These are phyloP conservation scores for Pleurotus eryngii DNA, from an alignment of 768 basidiomycete species.

Conservation along the genomic window DNA sequence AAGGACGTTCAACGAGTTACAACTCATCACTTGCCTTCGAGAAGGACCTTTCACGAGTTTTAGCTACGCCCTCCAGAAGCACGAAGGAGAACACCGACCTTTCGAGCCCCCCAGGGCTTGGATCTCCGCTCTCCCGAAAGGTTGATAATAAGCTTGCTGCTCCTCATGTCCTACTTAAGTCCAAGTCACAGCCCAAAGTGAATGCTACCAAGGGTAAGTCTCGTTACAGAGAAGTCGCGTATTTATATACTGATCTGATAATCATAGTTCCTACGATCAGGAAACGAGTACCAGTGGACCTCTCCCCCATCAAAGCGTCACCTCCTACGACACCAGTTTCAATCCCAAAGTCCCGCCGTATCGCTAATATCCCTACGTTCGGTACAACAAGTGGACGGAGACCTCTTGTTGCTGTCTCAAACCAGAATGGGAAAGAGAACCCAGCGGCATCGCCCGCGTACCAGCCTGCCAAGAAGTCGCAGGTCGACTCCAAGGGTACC, in stretches of 20 bases:
- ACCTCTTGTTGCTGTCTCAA: neutral
- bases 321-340: constrained; percentile 38
- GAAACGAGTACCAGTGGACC: constrained; percentile 36
- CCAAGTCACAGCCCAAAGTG: constrained; percentile 45
- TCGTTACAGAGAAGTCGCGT: neutral
- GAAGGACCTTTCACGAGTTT: constrained; percentile 41
- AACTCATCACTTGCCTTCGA: constrained; percentile 47
- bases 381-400: neutral
- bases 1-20: constrained; percentile 45
- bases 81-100: constrained; percentile 25
- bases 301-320: constrained; percentile 54
- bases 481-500: constrained; percentile 11
- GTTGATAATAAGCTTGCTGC: constrained; percentile 10
- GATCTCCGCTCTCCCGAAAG: constrained; percentile 9
- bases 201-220: constrained; percentile 33
- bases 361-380: neutral
- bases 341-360: constrained; percentile 7
- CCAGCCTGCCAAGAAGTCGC: constrained; percentile 13
- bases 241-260: neutral
- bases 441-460: constrained; percentile 13
- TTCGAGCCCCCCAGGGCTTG: constrained; percentile 30
- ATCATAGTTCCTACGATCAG: constrained; percentile 23
- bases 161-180: constrained; percentile 26
- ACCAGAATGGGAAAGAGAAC: constrained; percentile 1
- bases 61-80: constrained; percentile 18